Evolutionary conservation across 1,139 yeast species (phyloP).

Genomic region (Hanseniaspora sp.): DNA sequence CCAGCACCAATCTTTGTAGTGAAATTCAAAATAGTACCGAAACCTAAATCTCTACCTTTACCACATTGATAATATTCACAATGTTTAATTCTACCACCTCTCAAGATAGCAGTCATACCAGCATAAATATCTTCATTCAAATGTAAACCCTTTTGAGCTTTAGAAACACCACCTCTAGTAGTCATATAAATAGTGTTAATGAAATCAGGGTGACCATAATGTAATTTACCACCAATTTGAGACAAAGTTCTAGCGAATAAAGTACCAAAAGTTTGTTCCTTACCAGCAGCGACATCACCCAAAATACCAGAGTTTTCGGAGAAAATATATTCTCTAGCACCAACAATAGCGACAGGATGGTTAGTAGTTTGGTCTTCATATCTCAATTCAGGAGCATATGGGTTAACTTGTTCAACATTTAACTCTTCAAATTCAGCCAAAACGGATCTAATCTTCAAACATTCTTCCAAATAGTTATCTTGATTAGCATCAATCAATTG

Average conservation of each 20-base stretch:
- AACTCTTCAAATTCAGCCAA: constrained; percentile 96
- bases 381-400: constrained; percentile 50
- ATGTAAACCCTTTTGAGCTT: constrained; percentile 97
- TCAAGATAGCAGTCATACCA: constrained; percentile 93
- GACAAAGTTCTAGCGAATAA: constrained; percentile 94
- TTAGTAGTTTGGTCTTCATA: constrained; percentile 38
- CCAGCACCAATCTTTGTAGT: constrained; percentile 99
- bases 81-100: constrained; percentile 99
- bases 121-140: constrained; percentile 98
- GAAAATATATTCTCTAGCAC: constrained; percentile 98
- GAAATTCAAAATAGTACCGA: constrained; percentile 95
- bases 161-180: constrained; percentile 98
- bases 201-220: constrained; percentile 99
- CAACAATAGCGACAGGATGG: constrained; percentile 93
- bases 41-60: constrained; percentile 99
- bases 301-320: constrained; percentile 97
- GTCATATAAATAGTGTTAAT: constrained; percentile 87
- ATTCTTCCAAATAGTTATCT: constrained; percentile 95
- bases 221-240: constrained; percentile 96
- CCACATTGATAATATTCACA: constrained; percentile 99
- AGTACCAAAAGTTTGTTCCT: constrained; percentile 98
- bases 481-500: constrained; percentile 98
- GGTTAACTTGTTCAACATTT: constrained; percentile 73
- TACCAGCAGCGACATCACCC: constrained; percentile 99
- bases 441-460: constrained; percentile 93